Conservation (phyloP, 352 stramenopile genomes). For the Hyaloperonospora brassicae region DNA sequence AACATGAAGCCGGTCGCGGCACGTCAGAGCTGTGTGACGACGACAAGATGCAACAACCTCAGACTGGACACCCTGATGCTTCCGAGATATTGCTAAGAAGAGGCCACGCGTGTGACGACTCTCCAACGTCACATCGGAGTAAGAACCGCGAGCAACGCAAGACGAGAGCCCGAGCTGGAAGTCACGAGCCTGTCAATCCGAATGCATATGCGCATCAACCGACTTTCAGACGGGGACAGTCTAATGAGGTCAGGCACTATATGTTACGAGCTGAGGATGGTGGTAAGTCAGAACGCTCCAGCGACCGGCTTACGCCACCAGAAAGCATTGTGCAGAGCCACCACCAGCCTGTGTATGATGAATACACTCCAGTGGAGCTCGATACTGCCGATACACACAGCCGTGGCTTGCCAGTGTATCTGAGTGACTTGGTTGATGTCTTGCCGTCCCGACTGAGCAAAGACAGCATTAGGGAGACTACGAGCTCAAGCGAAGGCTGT, state of each 20-base stretch:
- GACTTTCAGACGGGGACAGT: slow-evolving; percentile 15
- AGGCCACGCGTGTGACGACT: slow-evolving; percentile 9
- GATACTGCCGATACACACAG: slow-evolving; percentile 12
- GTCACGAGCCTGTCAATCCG: slow-evolving; percentile 9
- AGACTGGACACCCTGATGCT: slow-evolving; percentile 4
- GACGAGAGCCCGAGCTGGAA: slow-evolving; percentile 13
- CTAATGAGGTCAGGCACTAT: slow-evolving; percentile 8
- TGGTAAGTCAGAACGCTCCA: slow-evolving; percentile 4
- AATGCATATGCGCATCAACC: slow-evolving; percentile 3
- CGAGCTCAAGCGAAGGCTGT: slow-evolving; percentile 29
- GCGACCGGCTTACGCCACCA: slow-evolving; percentile 3
- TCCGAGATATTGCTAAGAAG: slow-evolving; percentile 6
- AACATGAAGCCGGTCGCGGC: slow-evolving; percentile 6
- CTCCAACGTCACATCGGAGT: slow-evolving; percentile 3
- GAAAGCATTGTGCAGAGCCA: slow-evolving; percentile 2
- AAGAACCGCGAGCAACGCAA: slow-evolving; percentile 12
- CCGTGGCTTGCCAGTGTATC: slow-evolving; percentile 8
- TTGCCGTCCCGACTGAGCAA: slow-evolving; percentile 18
- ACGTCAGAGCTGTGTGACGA: slow-evolving; percentile 3
- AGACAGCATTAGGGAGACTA: slow-evolving; percentile 29
- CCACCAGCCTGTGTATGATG: slow-evolving; percentile 12
- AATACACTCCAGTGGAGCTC: slow-evolving; percentile 13
- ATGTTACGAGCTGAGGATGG: slow-evolving; percentile 2
- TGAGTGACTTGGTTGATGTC: slow-evolving; percentile 18
- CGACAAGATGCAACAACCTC: slow-evolving; percentile 6